Percentiles rank a stretch among this genome's conserved stretches.
Evolutionary conservation across 2,329 filamentous ascomycete genomes (phyloP).

Genomic region (Balansia obtecta): DNA sequence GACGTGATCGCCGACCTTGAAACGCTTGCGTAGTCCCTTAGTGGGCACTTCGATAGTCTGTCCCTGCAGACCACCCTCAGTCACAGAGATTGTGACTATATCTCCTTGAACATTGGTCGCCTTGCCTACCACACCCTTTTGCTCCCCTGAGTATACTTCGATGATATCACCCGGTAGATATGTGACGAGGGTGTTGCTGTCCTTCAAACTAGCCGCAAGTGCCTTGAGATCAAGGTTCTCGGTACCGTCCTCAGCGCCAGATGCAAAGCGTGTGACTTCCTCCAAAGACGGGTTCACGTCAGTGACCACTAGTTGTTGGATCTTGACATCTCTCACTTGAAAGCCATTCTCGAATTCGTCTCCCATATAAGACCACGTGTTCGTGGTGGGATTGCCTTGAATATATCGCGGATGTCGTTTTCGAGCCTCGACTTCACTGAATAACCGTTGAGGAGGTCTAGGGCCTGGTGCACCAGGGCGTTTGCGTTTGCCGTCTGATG

Average conservation of each 20-base stretch:
- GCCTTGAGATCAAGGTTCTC: conserved; percentile 89
- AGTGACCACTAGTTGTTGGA: conserved; percentile 72
- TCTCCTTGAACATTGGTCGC: conserved; percentile 79
- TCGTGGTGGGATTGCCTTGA: conserved; percentile 59
- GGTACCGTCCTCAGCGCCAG: conserved; percentile 78
- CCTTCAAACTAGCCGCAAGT: conserved; percentile 79
- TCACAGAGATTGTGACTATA: conserved; percentile 80
- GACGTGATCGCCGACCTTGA: conserved; percentile 89
- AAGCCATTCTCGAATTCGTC: conserved; percentile 92
- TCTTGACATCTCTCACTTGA: conserved; percentile 84
- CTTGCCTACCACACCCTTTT: conserved; percentile 79
- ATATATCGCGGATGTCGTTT: conserved; percentile 63
- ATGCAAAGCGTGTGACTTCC: conserved; percentile 89
- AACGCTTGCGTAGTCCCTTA: conserved; percentile 84
- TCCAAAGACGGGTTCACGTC: conserved; percentile 89
- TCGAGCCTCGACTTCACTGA: conserved; percentile 84
- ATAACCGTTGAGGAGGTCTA: conserved; percentile 75
- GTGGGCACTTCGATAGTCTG: conserved; percentile 86
- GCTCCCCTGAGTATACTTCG: conserved; percentile 90
- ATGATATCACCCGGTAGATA: conserved; percentile 94
- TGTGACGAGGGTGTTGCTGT: conserved; percentile 64
- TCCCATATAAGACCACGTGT: conserved; percentile 72
- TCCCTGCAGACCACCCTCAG: conserved; percentile 68
- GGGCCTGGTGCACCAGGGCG: conserved; percentile 49
- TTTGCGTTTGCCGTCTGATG: conserved; percentile 65